Base-by-base conservation (phyloP, 2,329 filamentous ascomycete genomes). In the Hypomyces rosellus region DNA sequence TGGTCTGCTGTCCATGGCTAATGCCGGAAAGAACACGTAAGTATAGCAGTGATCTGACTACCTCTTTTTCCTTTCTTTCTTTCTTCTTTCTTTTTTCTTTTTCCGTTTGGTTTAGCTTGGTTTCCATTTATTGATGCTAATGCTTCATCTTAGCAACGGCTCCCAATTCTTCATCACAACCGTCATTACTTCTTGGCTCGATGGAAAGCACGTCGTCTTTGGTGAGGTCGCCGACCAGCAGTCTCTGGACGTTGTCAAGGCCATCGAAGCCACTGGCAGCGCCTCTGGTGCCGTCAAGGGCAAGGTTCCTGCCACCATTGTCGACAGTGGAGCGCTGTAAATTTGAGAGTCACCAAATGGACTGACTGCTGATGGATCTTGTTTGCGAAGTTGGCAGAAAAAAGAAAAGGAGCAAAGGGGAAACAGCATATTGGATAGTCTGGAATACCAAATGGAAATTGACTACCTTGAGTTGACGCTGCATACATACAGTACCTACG, bases 131-230 rank as follows among this genome's bases (percentile, higher is more conserved):
- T 36, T 9, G 15, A 9, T 45, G n/a, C 43, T 11, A n/a, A 37
- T 37, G 7, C 41, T 34, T 1, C 74, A 30, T 15, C 72, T 56
- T 30, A 96, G 93, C 71, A 99, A 99, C 75, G 93, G 93, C 63
- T 95, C 89, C 46, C 92, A 97, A 73, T 97, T 97, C 81, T 97
- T 97, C 79, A 76, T 97, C 68, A 97, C 92, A 63, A 97, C 92
- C 50, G 89, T 95, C 46, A 80, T 84, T 54, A 97, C 93, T 54
- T 84, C 85, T 50, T 95, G 95, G 79, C 78, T 93, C 61, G 80
- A 93, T 69, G 81, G 81, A 65, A 86, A 86, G 70, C 88, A 93
- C 78, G 86, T 90, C 71, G 87, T 90, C 67, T 91, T 91, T 73
- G 89, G 88, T 67, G 77, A 88, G 74, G 86, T 91, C 42, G 73